Evolutionary conservation across 2,329 filamentous ascomycete species (phyloP).

Genomic region (Phaeophleospora eucalypticola): DNA sequence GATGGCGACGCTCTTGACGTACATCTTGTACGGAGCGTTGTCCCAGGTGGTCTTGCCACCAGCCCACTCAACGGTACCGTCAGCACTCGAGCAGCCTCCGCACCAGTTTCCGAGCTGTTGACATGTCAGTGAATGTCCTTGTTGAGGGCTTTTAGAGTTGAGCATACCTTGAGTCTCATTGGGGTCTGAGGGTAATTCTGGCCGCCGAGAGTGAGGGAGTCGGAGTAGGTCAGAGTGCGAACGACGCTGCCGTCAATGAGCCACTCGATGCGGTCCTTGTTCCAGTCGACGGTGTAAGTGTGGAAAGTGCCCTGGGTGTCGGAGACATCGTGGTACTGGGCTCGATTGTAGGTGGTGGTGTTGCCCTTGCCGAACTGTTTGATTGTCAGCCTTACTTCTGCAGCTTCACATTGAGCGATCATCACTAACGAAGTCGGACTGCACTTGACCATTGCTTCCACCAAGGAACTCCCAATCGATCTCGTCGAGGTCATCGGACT

Average conservation of each 20-base stretch:
- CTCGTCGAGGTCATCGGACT: conserved; percentile 79
- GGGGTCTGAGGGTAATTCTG: conserved; percentile 76
- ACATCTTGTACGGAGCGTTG: conserved; percentile 50
- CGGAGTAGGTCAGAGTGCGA: conserved; percentile 62
- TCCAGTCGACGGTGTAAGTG: conserved; percentile 73
- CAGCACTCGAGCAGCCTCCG: background rate
- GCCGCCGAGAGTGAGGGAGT: conserved; percentile 57
- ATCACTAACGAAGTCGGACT: conserved; percentile 62
- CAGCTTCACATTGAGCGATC: too few species aligned
- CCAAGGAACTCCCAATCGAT: conserved; percentile 83
- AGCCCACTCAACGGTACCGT: conserved; percentile 51
- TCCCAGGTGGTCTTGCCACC: conserved; percentile 53
- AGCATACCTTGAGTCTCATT: conserved; percentile 62
- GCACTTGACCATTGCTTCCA: conserved; percentile 56
- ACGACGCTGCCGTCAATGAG: conserved; percentile 64
- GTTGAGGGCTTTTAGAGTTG: conserved; percentile 59
- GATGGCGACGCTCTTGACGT: conserved; percentile 48
- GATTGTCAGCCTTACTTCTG: too few species aligned
- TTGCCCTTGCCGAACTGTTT: conserved; percentile 57
- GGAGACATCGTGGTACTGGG: conserved; percentile 55
- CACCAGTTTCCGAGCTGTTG: conserved; percentile 40
- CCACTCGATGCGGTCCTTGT: conserved; percentile 61
- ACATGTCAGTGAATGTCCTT: background rate
- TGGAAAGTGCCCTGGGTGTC: conserved; percentile 58
- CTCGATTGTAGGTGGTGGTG: conserved; percentile 66